Evolutionary conservation across 106 monocot species (phyloP).

Genomic region (Dioscorea alata): DNA sequence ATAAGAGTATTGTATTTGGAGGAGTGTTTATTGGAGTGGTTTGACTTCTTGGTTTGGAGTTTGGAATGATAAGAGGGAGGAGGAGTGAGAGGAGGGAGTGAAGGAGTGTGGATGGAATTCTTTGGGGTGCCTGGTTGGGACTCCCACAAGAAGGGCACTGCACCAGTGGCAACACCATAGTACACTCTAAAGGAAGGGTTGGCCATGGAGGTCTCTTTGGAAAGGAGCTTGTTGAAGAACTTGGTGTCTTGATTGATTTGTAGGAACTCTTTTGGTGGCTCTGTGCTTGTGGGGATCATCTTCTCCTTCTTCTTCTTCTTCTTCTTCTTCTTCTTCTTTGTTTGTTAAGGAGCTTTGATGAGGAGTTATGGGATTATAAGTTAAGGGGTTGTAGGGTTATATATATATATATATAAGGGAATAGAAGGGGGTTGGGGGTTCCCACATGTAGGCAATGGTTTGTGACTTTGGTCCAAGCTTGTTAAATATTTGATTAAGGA

Average conservation of each 20-base stretch:
- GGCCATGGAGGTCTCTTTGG: conserved; percentile 31
- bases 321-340: too few relatives aligned
- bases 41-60: neutral
- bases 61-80: conserved; percentile 42
- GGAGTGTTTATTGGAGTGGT: neutral
- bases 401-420: too few relatives aligned
- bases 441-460: too few relatives aligned
- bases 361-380: too few relatives aligned
- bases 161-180: conserved; percentile 29
- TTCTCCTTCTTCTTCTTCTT: neutral
- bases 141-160: conserved; percentile 52
- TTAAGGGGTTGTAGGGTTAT: too few relatives aligned
- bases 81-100: conserved; percentile 47
- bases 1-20: conserved; percentile 10
- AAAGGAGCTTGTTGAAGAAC: conserved; percentile 36
- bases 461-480: too few relatives aligned
- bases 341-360: too few relatives aligned
- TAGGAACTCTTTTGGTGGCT: conserved; percentile 13
- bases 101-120: conserved; percentile 8
- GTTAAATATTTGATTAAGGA: too few relatives aligned
- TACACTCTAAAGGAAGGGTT: conserved; percentile 54
- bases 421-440: too few relatives aligned
- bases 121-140: conserved; percentile 50
- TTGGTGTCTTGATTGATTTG: conserved; percentile 25
- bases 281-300: conserved; percentile 25